Evolutionary conservation across 148 eudicot species (phyloP).

Genomic region (Tetragonia tetragonoides): DNA sequence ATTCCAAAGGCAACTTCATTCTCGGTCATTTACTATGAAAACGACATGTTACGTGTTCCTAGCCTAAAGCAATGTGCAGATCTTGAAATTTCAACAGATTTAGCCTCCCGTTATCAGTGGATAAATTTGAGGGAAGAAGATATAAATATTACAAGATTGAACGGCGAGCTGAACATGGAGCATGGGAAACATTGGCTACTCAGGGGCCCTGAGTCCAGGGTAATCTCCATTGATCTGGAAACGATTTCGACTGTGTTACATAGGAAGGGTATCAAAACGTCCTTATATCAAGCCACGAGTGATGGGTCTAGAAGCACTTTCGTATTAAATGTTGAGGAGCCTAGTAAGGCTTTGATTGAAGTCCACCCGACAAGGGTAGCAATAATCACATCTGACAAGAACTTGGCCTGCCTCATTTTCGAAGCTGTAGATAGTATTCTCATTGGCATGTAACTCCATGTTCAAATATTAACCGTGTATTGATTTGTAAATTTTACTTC

Average conservation of each 20-base stretch:
- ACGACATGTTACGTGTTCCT: slow-evolving; percentile 44
- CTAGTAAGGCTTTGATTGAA: slow-evolving; percentile 50
- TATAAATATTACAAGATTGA: slow-evolving; percentile 45
- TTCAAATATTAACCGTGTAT: background rate
- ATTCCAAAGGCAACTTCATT: slow-evolving; percentile 29
- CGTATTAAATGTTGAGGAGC: slow-evolving; percentile 43
- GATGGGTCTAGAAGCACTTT: slow-evolving; percentile 29
- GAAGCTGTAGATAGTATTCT: slow-evolving; percentile 44
- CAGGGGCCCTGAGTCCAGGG: slow-evolving; percentile 24
- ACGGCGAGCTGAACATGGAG: slow-evolving; percentile 63
- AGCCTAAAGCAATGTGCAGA: slow-evolving; percentile 38
- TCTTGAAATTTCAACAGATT: slow-evolving; percentile 50
- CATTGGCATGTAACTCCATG: slow-evolving; percentile 31
- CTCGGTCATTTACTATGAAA: slow-evolving; percentile 43
- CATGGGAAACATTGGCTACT: slow-evolving; percentile 47
- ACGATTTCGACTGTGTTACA: slow-evolving; percentile 39
- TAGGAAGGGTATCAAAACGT: slow-evolving; percentile 51
- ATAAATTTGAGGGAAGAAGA: slow-evolving; percentile 39
- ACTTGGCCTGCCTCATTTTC: slow-evolving; percentile 39
- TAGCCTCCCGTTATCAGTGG: slow-evolving; percentile 47
- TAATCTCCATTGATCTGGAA: slow-evolving; percentile 39
- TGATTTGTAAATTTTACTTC: background rate
- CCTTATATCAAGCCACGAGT: slow-evolving; percentile 33
- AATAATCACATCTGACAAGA: slow-evolving; percentile 57
- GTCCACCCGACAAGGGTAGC: slow-evolving; percentile 33